phyloP scores from a whole-genome alignment of 352 stramenopile genomes.

The Elongisporangium senticosum region DNA sequence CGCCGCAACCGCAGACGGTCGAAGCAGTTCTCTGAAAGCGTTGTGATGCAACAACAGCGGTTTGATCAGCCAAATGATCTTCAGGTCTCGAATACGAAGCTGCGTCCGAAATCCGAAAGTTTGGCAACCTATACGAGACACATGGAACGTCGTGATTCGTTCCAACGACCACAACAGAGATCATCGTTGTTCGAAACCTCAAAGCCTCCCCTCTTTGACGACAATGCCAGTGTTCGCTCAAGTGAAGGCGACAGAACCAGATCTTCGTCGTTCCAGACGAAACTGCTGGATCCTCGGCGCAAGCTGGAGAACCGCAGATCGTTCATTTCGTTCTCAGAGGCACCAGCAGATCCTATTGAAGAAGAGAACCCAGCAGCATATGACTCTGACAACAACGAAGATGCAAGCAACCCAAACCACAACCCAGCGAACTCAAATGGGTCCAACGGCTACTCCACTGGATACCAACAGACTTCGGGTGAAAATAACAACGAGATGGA shows the following conservation, averaged over 20 bases:
- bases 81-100: conserved; percentile 16
- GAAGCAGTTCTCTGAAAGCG: conserved; percentile 75
- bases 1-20: conserved; percentile 63
- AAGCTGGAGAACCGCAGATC: conserved; percentile 63
- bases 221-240: conserved; percentile 8
- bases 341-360: conserved; percentile 39
- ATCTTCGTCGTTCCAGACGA: conserved; percentile 18
- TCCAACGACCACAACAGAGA: not conserved
- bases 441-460: conserved; percentile 9
- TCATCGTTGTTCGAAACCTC: conserved; percentile 32
- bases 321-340: conserved; percentile 57
- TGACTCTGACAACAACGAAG: conserved; percentile 43
- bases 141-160: not conserved
- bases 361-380: conserved; percentile 53
- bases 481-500: conserved; percentile 19
- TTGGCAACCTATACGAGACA: conserved; percentile 12
- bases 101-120: conserved; percentile 49
- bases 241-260: conserved; percentile 15
- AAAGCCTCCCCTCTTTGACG: conserved; percentile 11
- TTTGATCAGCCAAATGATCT: conserved; percentile 28
- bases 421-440: not conserved
- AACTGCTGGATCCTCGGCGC: conserved; percentile 42
- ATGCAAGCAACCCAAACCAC: conserved; percentile 1
- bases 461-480: conserved; percentile 9
- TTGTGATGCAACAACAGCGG: conserved; percentile 61